These are phyloP conservation scores for Rhizophagus clarus DNA, from an alignment of 192 early-diverging fungal genomes.

Conservation along the genomic window DNA sequence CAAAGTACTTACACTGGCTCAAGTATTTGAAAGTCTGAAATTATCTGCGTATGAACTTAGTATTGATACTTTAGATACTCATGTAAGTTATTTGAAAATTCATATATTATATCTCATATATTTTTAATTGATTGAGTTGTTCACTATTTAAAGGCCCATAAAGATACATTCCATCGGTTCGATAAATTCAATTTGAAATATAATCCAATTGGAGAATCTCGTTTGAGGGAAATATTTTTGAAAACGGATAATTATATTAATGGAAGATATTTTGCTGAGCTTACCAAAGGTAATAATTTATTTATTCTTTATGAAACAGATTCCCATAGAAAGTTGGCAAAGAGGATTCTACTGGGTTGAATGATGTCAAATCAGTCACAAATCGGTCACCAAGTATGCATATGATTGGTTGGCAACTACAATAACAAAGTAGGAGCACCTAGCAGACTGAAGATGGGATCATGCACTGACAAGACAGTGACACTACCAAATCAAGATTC, in stretches of 20 bases:
- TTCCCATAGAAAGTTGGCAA: too few relatives aligned
- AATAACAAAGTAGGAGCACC: too few relatives aligned
- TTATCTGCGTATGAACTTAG: slow-evolving; percentile 92
- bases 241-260: slow-evolving; percentile 92
- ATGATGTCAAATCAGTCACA: too few relatives aligned
- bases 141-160: slow-evolving; percentile 65
- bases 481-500: too few relatives aligned
- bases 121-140: background rate
- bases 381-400: too few relatives aligned
- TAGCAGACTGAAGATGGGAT: too few relatives aligned
- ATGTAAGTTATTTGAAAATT: slow-evolving; percentile 52
- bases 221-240: slow-evolving; percentile 92
- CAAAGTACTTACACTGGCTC: slow-evolving; percentile 72
- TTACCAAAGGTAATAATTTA: slow-evolving; percentile 71
- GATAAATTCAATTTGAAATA: slow-evolving; percentile 99
- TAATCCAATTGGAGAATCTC: slow-evolving; percentile 93
- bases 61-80: slow-evolving; percentile 97
- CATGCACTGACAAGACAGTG: too few relatives aligned
- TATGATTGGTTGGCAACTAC: too few relatives aligned
- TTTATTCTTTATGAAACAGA: background rate
- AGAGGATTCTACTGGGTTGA: too few relatives aligned
- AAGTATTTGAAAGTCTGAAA: slow-evolving; percentile 90
- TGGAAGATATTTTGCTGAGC: slow-evolving; percentile 87
- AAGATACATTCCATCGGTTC: slow-evolving; percentile 94
- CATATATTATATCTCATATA: background rate